phyloP scores from a whole-genome alignment of 257 asterid species.

The Solanum sparsipilum region DNA sequence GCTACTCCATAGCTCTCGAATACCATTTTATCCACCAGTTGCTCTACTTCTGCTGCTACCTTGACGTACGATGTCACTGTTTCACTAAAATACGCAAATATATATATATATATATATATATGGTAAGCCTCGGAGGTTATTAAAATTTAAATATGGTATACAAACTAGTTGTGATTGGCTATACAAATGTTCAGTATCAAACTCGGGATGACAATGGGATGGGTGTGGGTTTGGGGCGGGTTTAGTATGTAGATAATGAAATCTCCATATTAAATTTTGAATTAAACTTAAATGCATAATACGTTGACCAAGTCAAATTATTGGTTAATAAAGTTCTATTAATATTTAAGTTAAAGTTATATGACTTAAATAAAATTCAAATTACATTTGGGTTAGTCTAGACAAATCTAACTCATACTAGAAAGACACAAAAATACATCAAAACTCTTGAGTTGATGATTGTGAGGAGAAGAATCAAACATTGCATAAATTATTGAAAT shows the following conservation, averaged over 20 bases:
- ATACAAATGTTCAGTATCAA: not conserved
- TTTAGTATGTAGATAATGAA: not conserved
- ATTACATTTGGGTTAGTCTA: too few species aligned
- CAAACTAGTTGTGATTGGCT: not conserved
- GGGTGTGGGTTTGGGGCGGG: not conserved
- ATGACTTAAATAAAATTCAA: too few species aligned
- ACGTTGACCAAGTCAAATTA: not conserved
- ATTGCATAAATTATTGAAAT: not conserved
- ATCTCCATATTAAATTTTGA: not conserved
- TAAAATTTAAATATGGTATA: not conserved
- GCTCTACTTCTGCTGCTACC: slow-evolving; percentile 33
- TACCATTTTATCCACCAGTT: slow-evolving; percentile 41
- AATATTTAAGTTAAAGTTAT: too few species aligned
- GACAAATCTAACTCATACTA: not conserved
- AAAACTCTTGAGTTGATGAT: not conserved
- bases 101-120: not conserved
- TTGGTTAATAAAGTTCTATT: not conserved
- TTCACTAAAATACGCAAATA: not conserved
- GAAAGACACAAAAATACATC: not conserved
- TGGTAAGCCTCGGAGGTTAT: not conserved
- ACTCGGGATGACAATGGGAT: not conserved
- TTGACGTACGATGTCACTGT: slow-evolving; percentile 24
- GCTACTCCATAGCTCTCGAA: slow-evolving; percentile 45
- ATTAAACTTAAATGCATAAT: too few species aligned
- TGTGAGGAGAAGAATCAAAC: not conserved